Conservation (phyloP, 176 grass and related monocot genomes). For the Bothriochloa decipiens region DNA sequence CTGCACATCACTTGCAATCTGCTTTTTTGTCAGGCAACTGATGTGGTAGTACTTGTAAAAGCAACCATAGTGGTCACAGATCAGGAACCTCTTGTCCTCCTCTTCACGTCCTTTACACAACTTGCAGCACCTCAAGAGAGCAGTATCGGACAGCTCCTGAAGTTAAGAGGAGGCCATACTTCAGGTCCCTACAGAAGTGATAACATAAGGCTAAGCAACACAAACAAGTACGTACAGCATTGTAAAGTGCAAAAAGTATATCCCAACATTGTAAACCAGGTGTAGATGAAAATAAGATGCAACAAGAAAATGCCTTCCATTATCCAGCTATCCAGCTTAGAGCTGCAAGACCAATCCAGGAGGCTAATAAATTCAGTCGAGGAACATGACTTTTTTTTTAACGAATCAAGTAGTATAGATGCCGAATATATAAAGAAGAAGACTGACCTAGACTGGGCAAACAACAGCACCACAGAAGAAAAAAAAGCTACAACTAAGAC, state of each 20-base stretch:
- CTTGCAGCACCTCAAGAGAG: constrained; percentile 51
- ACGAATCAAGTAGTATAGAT: not conserved
- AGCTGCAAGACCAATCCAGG: constrained; percentile 11
- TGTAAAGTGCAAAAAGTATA: not conserved
- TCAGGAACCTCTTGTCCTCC: constrained; percentile 60
- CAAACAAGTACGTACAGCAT: not conserved
- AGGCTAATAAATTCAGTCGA: not conserved
- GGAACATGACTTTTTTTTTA: not conserved
- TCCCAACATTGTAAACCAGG: not conserved
- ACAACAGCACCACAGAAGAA: not conserved
- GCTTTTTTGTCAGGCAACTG: constrained; percentile 54
- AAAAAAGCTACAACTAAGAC: not conserved
- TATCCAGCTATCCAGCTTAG: not conserved
- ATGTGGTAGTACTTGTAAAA: constrained; percentile 88
- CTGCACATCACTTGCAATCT: constrained; percentile 60
- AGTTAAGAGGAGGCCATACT: constrained; percentile 35
- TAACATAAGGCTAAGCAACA: constrained; percentile 8
- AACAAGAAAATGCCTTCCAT: constrained; percentile 4
- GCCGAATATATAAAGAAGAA: not conserved
- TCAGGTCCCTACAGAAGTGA: constrained; percentile 41
- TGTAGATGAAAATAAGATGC: constrained; percentile 20
- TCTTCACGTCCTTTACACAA: constrained; percentile 63
- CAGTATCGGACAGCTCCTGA: constrained; percentile 36
- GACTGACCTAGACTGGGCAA: not conserved
- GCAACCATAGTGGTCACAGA: constrained; percentile 67